phyloP scores from a whole-genome alignment of 2,329 filamentous ascomycete species.

The Neofusicoccum umdonicola region DNA sequence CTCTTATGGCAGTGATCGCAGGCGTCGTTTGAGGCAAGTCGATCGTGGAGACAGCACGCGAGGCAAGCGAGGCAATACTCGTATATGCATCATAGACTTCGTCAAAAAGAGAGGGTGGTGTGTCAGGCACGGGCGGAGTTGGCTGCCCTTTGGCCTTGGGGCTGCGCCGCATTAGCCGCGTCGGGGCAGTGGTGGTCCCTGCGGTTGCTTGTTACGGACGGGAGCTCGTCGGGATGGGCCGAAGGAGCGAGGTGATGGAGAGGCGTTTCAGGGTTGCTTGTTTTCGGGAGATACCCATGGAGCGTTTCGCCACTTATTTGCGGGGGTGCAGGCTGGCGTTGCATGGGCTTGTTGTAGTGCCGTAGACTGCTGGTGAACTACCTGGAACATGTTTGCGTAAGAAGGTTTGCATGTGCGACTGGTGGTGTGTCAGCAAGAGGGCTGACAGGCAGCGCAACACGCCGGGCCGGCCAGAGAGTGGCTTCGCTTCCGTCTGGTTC shows the following conservation, averaged over 20 bases:
- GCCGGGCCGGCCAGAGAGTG: background rate
- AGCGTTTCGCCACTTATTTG: slow-evolving; percentile 14
- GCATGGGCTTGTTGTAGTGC: background rate
- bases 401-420: slow-evolving; percentile 7
- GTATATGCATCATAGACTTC: slow-evolving; percentile 7
- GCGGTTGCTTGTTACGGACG: slow-evolving; percentile 15
- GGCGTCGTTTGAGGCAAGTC: slow-evolving; percentile 24
- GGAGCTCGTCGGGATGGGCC: slow-evolving; percentile 7
- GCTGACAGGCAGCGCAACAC: background rate
- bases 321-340: slow-evolving; percentile 10
- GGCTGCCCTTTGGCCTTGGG: slow-evolving; percentile 3
- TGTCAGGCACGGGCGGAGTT: slow-evolving; percentile 1
- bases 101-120: background rate
- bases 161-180: slow-evolving; percentile 9
- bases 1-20: slow-evolving; percentile 41
- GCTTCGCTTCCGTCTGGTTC: slow-evolving; percentile 4
- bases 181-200: slow-evolving; percentile 7
- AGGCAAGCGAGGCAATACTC: slow-evolving; percentile 10
- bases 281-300: slow-evolving; percentile 13
- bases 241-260: slow-evolving; percentile 2
- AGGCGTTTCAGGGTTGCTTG: slow-evolving; percentile 14
- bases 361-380: background rate
- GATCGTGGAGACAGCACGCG: background rate
- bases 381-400: background rate
- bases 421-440: background rate